Evolutionary conservation across 164 flowering plant species (phyloP).

Genomic region (Chimonanthus salicifolius): DNA sequence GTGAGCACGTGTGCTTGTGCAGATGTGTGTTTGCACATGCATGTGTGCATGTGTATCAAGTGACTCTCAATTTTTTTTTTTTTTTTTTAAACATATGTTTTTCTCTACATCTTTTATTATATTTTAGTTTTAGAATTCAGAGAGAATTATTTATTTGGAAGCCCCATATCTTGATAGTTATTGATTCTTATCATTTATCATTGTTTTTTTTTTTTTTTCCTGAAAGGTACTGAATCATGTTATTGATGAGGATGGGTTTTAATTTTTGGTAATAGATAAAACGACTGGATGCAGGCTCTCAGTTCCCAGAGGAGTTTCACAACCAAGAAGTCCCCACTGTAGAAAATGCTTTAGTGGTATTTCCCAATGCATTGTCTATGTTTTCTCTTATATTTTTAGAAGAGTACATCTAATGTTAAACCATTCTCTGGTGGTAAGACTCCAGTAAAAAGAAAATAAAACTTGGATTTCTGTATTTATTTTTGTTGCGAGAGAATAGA

Average conservation of each 20-base stretch:
- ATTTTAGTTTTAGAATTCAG: neutral
- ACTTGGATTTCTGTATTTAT: no score
- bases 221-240: neutral
- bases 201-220: no score
- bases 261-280: constrained; percentile 57
- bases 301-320: constrained; percentile 27
- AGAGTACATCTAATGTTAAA: neutral
- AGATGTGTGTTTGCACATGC: no score
- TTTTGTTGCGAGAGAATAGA: no score
- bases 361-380: neutral
- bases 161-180: neutral
- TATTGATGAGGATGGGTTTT: constrained; percentile 17
- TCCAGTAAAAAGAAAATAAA: no score
- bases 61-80: no score
- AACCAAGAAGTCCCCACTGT: constrained; percentile 50
- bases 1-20: no score
- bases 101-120: neutral
- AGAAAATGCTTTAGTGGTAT: constrained; percentile 81
- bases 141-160: no score
- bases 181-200: neutral
- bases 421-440: neutral
- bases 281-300: constrained; percentile 38
- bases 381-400: neutral
- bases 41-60: no score
- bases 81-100: no score